Base-by-base conservation (phyloP, 2,329 filamentous ascomycete species). In the Ophioceras dolichostomum region DNA sequence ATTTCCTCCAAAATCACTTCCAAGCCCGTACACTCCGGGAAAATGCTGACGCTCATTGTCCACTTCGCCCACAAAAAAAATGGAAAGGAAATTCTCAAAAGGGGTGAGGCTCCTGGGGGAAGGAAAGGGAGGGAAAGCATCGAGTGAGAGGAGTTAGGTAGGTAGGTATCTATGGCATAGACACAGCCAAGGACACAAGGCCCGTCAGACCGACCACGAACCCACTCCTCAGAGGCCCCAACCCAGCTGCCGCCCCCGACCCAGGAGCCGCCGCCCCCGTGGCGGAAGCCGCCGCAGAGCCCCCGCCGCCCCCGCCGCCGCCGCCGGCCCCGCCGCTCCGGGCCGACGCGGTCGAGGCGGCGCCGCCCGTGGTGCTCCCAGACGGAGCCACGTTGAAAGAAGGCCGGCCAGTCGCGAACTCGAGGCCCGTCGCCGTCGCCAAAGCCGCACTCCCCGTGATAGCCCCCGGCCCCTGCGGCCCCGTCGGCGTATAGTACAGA, bases 361-460 rank as follows among this genome's bases (percentile, higher is more conserved):
- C 18, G 17, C 35, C n/a, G 17, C 29, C 36, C 13, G 29, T 24
- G 3, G 18, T 30, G 9, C n/a, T n/a, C n/a, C n/a, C n/a, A n/a
- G n/a, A n/a, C n/a, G n/a, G n/a, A n/a, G n/a, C n/a, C n/a, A n/a
- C n/a, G n/a, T n/a, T n/a, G n/a, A n/a, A n/a, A n/a, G 38, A 18
- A 21, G 34, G 42, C 17, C 31, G 34, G 10, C 40, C 43, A 4
- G 43, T 44, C 10, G 40, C 43, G 6, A 42, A 29, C 14, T 33
- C 28, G 3, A 44, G 36, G 8, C 39, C 46, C 14, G 50, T 55
- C 27, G 48, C 50, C 5, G 56, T 59, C 10, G 59, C 59, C 10
- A 46, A 48, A 16, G 56, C 51, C 8, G 59, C 59, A 29, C 50
- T 54, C 10, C 62, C 62, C 21, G 61, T 65, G 39, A 67, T 62